Evolutionary conservation across 2,329 filamentous ascomycete genomes (phyloP), one percentile per base, ranked within the genome.

Genomic region (Sphaerulina musiva): DNA sequence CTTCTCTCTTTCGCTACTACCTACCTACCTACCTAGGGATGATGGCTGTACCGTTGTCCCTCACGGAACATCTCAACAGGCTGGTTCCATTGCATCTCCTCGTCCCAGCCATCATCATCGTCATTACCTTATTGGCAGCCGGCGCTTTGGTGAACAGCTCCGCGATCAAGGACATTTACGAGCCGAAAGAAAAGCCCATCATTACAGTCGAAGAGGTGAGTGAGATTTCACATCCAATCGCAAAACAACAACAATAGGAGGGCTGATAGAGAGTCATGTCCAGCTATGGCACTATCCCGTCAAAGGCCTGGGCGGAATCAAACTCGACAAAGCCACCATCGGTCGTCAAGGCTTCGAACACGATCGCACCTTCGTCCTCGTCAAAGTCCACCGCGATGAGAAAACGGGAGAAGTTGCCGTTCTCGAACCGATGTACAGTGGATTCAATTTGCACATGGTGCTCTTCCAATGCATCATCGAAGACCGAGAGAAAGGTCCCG

Each of bases 371-470:
- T 53, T 53, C 34, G 45, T 47, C 12, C 51, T 53, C 20, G 26
- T 11, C n/a, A 53, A 53, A 20, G 29, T 53, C 38, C 51, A 53
- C 26, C 14, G 51, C 11, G 39, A 53, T 41, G 34, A 53, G 23
- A 26, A 44, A 23, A 53, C 44, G 12, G 51, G 51, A 38, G 51
- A 53, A 14, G 39, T 48, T 29, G 23, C 45, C 7, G 20, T 53
- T n/a, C 29, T 53, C 11, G 51, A 53, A 32, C 39, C 51, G 1
- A 48, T 53, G 51, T 53, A 53, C 45, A 38, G 38, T 17, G 51
- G 51, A 26, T 53, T 53, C 51, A 48, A 53, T 14, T 14, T 53
- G n/a, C 39, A 53, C 12, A 53, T 53, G 51, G 51, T 53, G 11
- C 31, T 53, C 1, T 53, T 53, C 51, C 51, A 53, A 48, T 47